Percentiles rank a stretch among this genome's conserved stretches.
phyloP scores from a whole-genome alignment of 192 early-diverging fungal genomes.

The Coemansia sp. region DNA sequence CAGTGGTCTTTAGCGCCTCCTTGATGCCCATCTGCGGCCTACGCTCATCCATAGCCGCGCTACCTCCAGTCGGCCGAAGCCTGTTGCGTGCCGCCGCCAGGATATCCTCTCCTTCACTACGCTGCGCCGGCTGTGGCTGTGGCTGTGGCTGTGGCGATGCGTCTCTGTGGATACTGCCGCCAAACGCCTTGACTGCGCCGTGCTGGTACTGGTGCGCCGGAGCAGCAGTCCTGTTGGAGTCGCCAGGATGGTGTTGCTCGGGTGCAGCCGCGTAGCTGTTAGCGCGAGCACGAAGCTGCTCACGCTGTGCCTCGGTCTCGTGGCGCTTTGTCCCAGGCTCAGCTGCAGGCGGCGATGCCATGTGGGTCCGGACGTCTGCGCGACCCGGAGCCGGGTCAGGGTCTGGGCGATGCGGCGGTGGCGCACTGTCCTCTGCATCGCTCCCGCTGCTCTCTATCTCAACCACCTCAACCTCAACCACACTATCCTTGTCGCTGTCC shows the following conservation, averaged over 20 bases:
- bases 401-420: no score
- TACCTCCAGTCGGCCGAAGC: conserved; percentile 6
- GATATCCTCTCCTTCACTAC: conserved; percentile 28
- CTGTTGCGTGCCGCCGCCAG: conserved; percentile 35
- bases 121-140: not conserved
- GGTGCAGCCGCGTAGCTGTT: no score
- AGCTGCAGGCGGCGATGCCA: not conserved
- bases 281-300: no score
- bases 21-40: conserved; percentile 29
- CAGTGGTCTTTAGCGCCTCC: conserved; percentile 43
- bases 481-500: conserved; percentile 17
- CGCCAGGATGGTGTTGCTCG: no score
- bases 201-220: no score
- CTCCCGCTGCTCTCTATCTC: conserved; percentile 21
- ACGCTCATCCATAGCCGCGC: conserved; percentile 1
- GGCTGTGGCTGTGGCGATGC: no score
- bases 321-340: not conserved
- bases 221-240: no score
- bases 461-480: conserved; percentile 38
- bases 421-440: not conserved
- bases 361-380: not conserved
- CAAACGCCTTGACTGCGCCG: no score
- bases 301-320: no score
- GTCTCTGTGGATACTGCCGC: not conserved
- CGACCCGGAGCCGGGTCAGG: no score